Evolutionary conservation across 2,329 filamentous ascomycete species (phyloP).

Genomic region (Eutypa lata): DNA sequence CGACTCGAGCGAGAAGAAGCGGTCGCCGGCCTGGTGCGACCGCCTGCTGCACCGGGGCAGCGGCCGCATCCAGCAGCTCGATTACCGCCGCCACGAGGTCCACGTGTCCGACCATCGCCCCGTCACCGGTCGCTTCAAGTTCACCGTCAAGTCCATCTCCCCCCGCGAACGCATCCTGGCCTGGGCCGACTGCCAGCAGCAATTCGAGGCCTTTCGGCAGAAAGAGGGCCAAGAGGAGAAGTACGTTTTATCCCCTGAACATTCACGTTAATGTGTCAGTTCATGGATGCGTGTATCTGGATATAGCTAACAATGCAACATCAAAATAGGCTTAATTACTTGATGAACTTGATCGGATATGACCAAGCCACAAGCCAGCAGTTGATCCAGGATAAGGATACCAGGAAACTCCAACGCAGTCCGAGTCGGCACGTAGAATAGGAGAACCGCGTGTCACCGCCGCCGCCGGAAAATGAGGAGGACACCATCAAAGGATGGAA

Average conservation of each 20-base stretch:
- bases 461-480: background rate
- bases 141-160: constrained; percentile 80
- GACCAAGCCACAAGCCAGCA: constrained; percentile 48
- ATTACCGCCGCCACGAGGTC: constrained; percentile 87
- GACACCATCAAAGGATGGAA: background rate
- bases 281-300: background rate
- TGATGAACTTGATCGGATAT: constrained; percentile 51
- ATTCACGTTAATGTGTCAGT: background rate
- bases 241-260: constrained; percentile 47
- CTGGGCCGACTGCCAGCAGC: constrained; percentile 71
- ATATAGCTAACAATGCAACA: constrained; percentile 12
- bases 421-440: constrained; percentile 15
- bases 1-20: constrained; percentile 90
- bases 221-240: constrained; percentile 70
- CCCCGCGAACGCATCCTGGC: constrained; percentile 60
- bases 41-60: constrained; percentile 81
- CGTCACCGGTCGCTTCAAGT: constrained; percentile 79
- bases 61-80: constrained; percentile 79
- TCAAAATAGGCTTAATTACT: constrained; percentile 44
- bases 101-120: constrained; percentile 89
- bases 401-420: constrained; percentile 16
- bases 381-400: constrained; percentile 39
- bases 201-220: constrained; percentile 70
- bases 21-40: constrained; percentile 95
- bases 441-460: background rate